Evolutionary conservation across 441 rosid genomes (phyloP).

Genomic region (Iberis amara): DNA sequence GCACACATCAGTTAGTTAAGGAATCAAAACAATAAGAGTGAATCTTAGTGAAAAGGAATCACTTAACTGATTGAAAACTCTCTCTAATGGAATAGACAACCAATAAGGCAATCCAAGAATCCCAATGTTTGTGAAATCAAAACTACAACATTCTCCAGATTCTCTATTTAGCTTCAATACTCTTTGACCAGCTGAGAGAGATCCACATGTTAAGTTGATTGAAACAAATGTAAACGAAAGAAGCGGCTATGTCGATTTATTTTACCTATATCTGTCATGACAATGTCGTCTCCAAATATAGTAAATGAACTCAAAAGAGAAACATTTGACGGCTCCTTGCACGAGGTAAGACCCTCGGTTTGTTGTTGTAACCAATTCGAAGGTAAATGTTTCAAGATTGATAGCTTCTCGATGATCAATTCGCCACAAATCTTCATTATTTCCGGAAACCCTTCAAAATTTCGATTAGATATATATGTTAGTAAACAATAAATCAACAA

Average conservation of each 20-base stretch:
- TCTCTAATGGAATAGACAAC: constrained; percentile 61
- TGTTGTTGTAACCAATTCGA: constrained; percentile 49
- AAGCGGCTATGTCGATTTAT: not conserved
- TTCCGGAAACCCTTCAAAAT: constrained; percentile 48
- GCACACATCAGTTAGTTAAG: not conserved
- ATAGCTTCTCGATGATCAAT: constrained; percentile 52
- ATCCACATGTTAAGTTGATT: no score
- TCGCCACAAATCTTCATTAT: constrained; percentile 50
- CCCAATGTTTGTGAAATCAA: constrained; percentile 66
- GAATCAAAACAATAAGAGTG: constrained; percentile 2
- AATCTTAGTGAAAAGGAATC: constrained; percentile 7
- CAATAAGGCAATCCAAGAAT: constrained; percentile 89
- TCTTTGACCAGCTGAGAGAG: constrained; percentile 59
- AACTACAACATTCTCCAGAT: constrained; percentile 52
- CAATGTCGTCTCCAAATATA: constrained; percentile 41
- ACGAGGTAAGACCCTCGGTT: constrained; percentile 34
- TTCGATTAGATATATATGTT: constrained; percentile 17
- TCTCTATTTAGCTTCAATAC: constrained; percentile 54
- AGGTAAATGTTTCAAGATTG: constrained; percentile 58
- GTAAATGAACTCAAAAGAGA: constrained; percentile 55
- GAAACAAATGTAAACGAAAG: constrained; percentile 12
- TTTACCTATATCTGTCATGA: constrained; percentile 69
- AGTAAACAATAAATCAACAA: constrained; percentile 20
- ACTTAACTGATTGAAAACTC: constrained; percentile 66
- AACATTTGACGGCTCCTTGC: constrained; percentile 37